Percentiles rank a stretch among this genome's conserved stretches.
Conservation (phyloP, 768 basidiomycete genomes). For the Boletus eberwhitei region DNA sequence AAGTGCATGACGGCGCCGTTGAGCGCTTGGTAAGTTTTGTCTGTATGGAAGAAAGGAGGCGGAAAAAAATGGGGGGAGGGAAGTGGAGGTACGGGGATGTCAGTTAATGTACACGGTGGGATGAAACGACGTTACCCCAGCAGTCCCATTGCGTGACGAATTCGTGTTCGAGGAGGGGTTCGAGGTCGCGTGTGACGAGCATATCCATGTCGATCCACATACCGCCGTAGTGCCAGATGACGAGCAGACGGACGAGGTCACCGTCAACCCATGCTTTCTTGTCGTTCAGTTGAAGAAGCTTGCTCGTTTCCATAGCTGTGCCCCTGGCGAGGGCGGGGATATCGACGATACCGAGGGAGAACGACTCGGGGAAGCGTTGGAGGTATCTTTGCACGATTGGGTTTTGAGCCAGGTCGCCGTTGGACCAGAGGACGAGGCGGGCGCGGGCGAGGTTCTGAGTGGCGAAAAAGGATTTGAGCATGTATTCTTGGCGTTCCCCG, state of each 20-base stretch:
- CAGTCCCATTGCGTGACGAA: conserved; percentile 99
- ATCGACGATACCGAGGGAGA: conserved; percentile 66
- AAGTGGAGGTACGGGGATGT: neutral
- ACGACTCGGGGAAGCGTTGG: conserved; percentile 61
- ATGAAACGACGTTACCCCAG: conserved; percentile 58
- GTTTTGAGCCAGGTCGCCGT: conserved; percentile 64
- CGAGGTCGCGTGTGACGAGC: conserved; percentile 80
- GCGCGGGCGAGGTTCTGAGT: conserved; percentile 72
- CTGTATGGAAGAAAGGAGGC: conserved; percentile 32
- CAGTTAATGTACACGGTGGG: neutral
- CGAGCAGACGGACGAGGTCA: conserved; percentile 82
- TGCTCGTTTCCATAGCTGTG: conserved; percentile 69
- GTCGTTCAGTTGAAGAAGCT: conserved; percentile 61
- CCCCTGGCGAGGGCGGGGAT: conserved; percentile 65
- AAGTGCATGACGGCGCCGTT: conserved; percentile 97
- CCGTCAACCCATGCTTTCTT: conserved; percentile 91
- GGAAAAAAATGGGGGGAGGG: no score
- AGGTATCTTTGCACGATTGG: conserved; percentile 60
- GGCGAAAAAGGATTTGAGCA: conserved; percentile 90
- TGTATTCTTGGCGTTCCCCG: conserved; percentile 77
- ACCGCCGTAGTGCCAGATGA: conserved; percentile 87
- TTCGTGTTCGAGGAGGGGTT: conserved; percentile 86
- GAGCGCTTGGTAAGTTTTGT: conserved; percentile 71
- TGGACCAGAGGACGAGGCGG: conserved; percentile 89
- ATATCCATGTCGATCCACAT: conserved; percentile 99